Base-by-base conservation (phyloP, 2,329 filamentous ascomycete genomes). In the Colletotrichum shisoi region DNA sequence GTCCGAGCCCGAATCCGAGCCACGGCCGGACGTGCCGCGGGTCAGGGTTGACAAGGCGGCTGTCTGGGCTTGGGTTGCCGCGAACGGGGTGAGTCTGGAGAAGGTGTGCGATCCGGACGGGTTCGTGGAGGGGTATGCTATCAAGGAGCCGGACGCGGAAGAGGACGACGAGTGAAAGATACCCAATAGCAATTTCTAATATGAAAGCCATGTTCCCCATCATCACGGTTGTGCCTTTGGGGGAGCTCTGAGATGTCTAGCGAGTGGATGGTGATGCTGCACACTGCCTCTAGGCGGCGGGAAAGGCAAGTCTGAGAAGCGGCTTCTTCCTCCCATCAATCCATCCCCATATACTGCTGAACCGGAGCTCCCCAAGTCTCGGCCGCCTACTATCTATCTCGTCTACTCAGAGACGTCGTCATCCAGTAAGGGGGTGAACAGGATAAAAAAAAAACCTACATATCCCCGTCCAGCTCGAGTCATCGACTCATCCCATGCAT, bases 21-120 rank as follows among this genome's bases (percentile, higher is more conserved):
- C 74, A 19, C 51, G 56, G 21, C 67, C 62, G 3, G 70, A 76
- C 63, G 80, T 84, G 12, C 77, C 77, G 44, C 78, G 83, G 21
- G 84, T 89, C 37, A 79, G 77, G 31, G 73, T 89, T 63, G 83
- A 85, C 66, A 86, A 84, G 75, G 79, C 81, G 40, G 82, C 80
- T 3, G 80, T 96, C 6, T 82, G 88, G 72, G 83, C 83, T 46
- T 96, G 92, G 88, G 86, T 90, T 12, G 81, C 83, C 54, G 79
- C 78, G 63, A 84, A 93, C 72, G 80, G 81, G 51, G 85, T 94
- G 63, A 84, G 83, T 58, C 75, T 94, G 57, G 84, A 86, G 60
- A 85, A 84, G 72, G 84, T 89, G 1, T 91, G 95, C 59, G 89
- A 92, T 76, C 85, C 89, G 5, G 84, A 88, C 1, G 93, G 91